Base-by-base conservation (phyloP, 2,329 filamentous ascomycete species). In the Graphilbum fragrans region DNA sequence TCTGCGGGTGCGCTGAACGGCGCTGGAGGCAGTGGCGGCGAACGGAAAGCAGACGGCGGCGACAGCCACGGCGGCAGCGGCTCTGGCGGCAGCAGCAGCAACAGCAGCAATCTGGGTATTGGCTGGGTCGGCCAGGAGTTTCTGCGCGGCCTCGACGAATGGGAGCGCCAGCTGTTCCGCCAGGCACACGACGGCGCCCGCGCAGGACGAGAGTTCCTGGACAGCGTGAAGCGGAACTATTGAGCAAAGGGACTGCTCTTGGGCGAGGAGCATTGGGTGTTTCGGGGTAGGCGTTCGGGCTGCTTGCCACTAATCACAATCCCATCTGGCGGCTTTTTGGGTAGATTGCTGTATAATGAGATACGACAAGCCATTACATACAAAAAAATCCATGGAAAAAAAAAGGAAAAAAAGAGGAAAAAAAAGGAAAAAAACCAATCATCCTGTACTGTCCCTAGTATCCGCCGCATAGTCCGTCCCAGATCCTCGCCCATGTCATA, bases 81-180 rank as follows among this genome's bases (percentile, higher is more conserved):
- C 9, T 37, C 14, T 17, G 19, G 14, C 18, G 37, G 44, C 38
- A 77, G 86, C 48, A 93, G 79, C 36, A 48, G 43, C 29, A 42
- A 45, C 2, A 44, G 46, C 21, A 67, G 66, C 22, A 63, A 70
- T 12, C 61, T 74, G 65, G 63, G 74, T 60, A 55, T 80, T 61
- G 49, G 71, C 64, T 47, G 75, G 67, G 51, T 81, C 65, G 80
- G 79, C 2, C 79, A 80, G 43, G 88, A 95, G 50, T 96, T 96
- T 52, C 65, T 95, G 52, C 71, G 84, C 23, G 87, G 88, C 0
- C 60, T 98, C 42, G 92, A 96, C 54, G 88, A 96, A 64, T 87
- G 79, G 60, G 92, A 98, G 65, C 73, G 88, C 51, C 72, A 72
- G 45, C 50, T 90, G 48, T 90, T 90, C 55, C 72, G 81, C 36